Percentiles rank a stretch among this genome's conserved stretches.
These are phyloP conservation scores for Echinosophora koreensis DNA, from an alignment of 306 rosid species.

Conservation along the genomic window DNA sequence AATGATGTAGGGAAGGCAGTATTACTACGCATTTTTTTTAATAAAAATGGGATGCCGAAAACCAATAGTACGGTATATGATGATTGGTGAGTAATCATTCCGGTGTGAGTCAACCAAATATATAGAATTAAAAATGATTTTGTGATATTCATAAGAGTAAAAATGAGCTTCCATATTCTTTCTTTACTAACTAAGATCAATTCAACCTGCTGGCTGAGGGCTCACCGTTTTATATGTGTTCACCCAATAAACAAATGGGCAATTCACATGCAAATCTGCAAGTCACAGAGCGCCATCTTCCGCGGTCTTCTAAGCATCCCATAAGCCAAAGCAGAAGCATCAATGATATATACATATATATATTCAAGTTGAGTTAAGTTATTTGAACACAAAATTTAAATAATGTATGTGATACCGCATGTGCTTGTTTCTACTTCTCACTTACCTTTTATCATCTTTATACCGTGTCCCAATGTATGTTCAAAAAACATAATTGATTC, in stretches of 20 bases:
- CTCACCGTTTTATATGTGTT: slow-evolving; percentile 39
- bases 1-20: background rate
- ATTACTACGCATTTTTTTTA: background rate
- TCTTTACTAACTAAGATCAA: slow-evolving; percentile 44
- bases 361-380: too few species aligned
- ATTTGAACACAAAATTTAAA: too few species aligned
- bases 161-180: slow-evolving; percentile 52
- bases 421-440: too few species aligned
- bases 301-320: slow-evolving; percentile 52
- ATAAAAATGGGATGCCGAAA: slow-evolving; percentile 26
- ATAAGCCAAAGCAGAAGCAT: slow-evolving; percentile 20
- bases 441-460: too few species aligned
- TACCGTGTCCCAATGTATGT: too few species aligned
- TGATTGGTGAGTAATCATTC: slow-evolving; percentile 31
- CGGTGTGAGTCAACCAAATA: slow-evolving; percentile 45
- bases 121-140: background rate
- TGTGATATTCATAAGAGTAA: background rate
- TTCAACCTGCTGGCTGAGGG: slow-evolving; percentile 46
- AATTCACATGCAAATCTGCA: slow-evolving; percentile 70
- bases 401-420: too few species aligned
- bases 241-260: slow-evolving; percentile 36
- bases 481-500: too few species aligned
- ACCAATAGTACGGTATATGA: slow-evolving; percentile 1
- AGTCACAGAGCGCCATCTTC: slow-evolving; percentile 60
- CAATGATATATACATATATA: background rate